Percentiles rank a stretch among this genome's conserved stretches.
Conservation (phyloP, 179 eudicot species). For the Heliamphora pulchella region DNA sequence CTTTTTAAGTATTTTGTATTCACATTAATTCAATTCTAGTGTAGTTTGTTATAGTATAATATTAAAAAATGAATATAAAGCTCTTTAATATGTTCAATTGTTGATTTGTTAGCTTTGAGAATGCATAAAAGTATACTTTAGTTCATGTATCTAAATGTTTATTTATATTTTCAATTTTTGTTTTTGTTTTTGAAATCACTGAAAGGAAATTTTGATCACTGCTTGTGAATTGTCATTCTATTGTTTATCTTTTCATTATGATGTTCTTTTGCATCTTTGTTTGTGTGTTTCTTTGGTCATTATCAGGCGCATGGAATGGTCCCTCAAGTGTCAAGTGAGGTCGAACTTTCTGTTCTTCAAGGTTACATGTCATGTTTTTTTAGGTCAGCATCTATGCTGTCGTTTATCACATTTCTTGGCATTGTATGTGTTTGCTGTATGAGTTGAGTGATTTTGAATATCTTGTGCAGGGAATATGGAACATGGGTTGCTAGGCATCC, state of each 20-base stretch:
- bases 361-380: slow-evolving; percentile 55
- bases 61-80: no score
- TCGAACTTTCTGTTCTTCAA: slow-evolving; percentile 54
- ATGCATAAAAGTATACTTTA: no score
- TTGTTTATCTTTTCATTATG: neutral
- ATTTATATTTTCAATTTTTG: no score
- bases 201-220: neutral
- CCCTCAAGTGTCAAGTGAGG: slow-evolving; percentile 36
- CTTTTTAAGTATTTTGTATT: no score
- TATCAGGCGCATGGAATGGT: slow-evolving; percentile 44
- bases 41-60: no score
- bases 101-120: no score
- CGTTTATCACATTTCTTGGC: slow-evolving; percentile 2
- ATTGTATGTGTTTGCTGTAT: neutral
- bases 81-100: no score
- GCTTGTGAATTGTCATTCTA: neutral
- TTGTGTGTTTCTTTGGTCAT: neutral
- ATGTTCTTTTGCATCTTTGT: neutral
- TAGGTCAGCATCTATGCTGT: slow-evolving; percentile 37
- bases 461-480: slow-evolving; percentile 54
- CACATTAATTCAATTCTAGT: no score
- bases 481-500: slow-evolving; percentile 70
- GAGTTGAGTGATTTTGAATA: neutral
- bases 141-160: no score
- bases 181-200: no score